These are phyloP conservation scores for Gentiana macrophylla DNA, from an alignment of 257 asterid species.

Conservation along the genomic window DNA sequence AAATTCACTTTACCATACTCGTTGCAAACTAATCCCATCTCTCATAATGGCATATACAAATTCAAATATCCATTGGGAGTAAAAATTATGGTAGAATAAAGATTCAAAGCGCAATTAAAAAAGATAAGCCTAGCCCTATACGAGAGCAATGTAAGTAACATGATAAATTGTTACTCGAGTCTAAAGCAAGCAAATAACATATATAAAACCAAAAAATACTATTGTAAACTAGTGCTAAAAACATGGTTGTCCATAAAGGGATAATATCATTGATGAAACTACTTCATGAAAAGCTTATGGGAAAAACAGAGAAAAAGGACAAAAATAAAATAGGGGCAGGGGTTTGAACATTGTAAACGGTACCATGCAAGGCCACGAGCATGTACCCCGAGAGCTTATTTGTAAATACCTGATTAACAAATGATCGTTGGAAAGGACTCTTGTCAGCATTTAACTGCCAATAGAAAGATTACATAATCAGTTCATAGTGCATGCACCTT, in stretches of 20 bases:
- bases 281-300: not conserved
- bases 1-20: not conserved
- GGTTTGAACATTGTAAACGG: not conserved
- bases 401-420: constrained; percentile 73
- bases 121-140: too few relatives aligned
- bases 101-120: too few relatives aligned
- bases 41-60: too few relatives aligned
- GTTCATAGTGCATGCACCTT: constrained; percentile 7
- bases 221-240: too few relatives aligned
- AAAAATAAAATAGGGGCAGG: not conserved
- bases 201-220: too few relatives aligned
- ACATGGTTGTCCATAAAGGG: too few relatives aligned
- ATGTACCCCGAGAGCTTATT: constrained; percentile 6
- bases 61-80: too few relatives aligned
- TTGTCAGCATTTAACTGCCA: constrained; percentile 79
- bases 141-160: too few relatives aligned
- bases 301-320: not conserved
- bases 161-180: too few relatives aligned
- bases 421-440: constrained; percentile 92
- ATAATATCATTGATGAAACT: not conserved
- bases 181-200: too few relatives aligned
- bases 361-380: not conserved
- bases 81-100: too few relatives aligned
- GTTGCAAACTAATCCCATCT: not conserved
- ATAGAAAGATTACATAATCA: constrained; percentile 13